Evolutionary conservation across 2,329 filamentous ascomycete genomes (phyloP).

Genomic region (Nigrospora oryzae): DNA sequence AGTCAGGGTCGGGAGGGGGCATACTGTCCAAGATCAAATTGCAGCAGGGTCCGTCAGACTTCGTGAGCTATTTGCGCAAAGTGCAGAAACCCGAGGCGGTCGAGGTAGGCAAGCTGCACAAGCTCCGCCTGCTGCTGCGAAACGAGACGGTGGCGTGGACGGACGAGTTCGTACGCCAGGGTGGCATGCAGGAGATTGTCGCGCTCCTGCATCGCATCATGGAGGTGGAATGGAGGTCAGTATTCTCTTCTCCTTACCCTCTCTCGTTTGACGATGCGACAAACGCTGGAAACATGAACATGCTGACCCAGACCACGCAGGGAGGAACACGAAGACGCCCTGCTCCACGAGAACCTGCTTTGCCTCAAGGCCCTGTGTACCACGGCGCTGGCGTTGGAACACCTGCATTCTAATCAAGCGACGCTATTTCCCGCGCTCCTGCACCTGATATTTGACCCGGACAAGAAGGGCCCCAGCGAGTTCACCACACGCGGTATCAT

Average conservation of each 20-base stretch:
- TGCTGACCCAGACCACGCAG: conserved; percentile 33
- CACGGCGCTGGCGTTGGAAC: conserved; percentile 75
- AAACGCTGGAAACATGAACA: background rate
- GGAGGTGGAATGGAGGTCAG: conserved; percentile 90
- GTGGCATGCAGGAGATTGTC: conserved; percentile 89
- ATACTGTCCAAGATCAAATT: conserved; percentile 64
- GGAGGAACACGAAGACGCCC: conserved; percentile 90
- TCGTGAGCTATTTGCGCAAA: conserved; percentile 77
- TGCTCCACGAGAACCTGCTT: conserved; percentile 85
- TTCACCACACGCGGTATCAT: conserved; percentile 90
- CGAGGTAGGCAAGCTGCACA: conserved; percentile 92
- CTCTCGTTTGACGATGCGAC: background rate
- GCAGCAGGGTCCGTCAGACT: conserved; percentile 69
- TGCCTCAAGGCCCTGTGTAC: conserved; percentile 94
- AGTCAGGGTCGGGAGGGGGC: conserved; percentile 45
- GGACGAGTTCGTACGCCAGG: conserved; percentile 79
- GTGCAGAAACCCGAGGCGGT: conserved; percentile 73
- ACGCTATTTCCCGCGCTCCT: conserved; percentile 81
- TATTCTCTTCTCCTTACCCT: conserved; percentile 4
- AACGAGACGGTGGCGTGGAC: conserved; percentile 97
- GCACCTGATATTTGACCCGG: conserved; percentile 90
- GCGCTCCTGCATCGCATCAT: conserved; percentile 83
- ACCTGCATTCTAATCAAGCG: conserved; percentile 70
- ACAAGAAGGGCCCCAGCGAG: conserved; percentile 94
- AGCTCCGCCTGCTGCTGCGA: conserved; percentile 76